A percentile compares a stretch with the other conserved stretches of the same genome.
phyloP scores from a whole-genome alignment of 306 rosid genomes.

The Inga oerstediana region DNA sequence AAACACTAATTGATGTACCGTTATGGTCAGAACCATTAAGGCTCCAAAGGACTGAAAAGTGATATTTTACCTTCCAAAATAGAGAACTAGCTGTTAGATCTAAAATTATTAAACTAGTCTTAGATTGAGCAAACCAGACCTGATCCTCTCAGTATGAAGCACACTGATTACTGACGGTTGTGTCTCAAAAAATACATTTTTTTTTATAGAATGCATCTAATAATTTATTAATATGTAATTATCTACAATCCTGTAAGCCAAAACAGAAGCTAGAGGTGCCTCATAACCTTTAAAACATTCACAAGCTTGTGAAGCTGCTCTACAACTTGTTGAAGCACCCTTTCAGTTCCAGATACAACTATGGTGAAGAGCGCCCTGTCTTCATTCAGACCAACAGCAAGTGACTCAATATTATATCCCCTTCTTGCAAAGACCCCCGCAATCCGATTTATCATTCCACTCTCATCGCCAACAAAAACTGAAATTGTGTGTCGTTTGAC shows the following conservation, averaged over 20 bases:
- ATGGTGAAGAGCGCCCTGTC: constrained; percentile 81
- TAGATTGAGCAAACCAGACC: neutral
- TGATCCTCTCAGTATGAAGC: neutral
- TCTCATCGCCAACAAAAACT: constrained; percentile 86
- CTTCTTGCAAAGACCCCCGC: constrained; percentile 82
- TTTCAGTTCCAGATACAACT: constrained; percentile 73
- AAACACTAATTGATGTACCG: neutral
- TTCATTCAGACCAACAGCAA: constrained; percentile 80
- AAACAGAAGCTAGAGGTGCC: neutral
- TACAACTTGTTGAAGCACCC: constrained; percentile 61
- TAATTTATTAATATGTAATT: neutral
- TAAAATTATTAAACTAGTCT: neutral
- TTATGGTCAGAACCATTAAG: neutral
- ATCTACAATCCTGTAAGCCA: neutral
- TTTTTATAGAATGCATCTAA: neutral
- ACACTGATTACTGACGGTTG: neutral
- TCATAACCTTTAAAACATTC: constrained; percentile 64
- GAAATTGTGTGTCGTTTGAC: constrained; percentile 76
- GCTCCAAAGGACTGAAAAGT: neutral
- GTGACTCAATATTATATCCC: constrained; percentile 81
- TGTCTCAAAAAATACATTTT: neutral
- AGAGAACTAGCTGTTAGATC: neutral
- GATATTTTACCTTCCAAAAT: neutral
- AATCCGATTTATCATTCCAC: constrained; percentile 85
- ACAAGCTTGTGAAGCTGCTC: constrained; percentile 85